phyloP scores from a whole-genome alignment of 2,329 filamentous ascomycete species.

The Conoideocrella luteorostrata region DNA sequence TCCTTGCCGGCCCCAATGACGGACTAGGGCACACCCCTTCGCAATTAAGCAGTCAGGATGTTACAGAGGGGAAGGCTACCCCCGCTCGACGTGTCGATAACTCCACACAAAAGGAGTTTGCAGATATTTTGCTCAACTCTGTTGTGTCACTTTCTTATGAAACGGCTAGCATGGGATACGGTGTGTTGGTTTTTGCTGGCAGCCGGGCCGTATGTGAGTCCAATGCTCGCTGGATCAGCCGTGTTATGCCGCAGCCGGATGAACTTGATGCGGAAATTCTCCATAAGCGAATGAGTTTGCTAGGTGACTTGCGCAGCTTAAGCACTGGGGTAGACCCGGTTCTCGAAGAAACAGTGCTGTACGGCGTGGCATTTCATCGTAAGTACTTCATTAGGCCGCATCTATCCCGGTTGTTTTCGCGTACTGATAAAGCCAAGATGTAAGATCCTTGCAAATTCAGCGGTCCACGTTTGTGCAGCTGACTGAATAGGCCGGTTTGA shows the following conservation, averaged over 20 bases:
- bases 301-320: conserved; percentile 60
- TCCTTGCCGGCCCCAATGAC: conserved; percentile 50
- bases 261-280: conserved; percentile 41
- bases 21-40: conserved; percentile 52
- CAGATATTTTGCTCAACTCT: conserved; percentile 60
- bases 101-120: conserved; percentile 55
- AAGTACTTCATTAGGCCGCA: conserved; percentile 22
- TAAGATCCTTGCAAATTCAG: conserved; percentile 15
- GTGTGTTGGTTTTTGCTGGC: conserved; percentile 67
- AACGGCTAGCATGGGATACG: conserved; percentile 61
- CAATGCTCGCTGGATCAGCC: conserved; percentile 61
- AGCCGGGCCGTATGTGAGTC: conserved; percentile 62
- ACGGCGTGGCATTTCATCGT: conserved; percentile 71
- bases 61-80: conserved; percentile 28
- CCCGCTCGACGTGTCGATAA: conserved; percentile 43
- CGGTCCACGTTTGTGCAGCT: conserved; percentile 10
- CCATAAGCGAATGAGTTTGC: conserved; percentile 55
- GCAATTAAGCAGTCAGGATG: conserved; percentile 36
- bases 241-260: conserved; percentile 50
- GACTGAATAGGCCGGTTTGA: conserved; percentile 53
- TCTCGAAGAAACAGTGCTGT: conserved; percentile 56
- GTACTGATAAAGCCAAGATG: conserved; percentile 25
- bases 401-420: background rate
- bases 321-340: conserved; percentile 59
- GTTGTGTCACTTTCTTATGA: conserved; percentile 65